These are phyloP conservation scores for Rhizopogon roseolus DNA, from an alignment of 768 basidiomycete genomes.

Conservation along the genomic window DNA sequence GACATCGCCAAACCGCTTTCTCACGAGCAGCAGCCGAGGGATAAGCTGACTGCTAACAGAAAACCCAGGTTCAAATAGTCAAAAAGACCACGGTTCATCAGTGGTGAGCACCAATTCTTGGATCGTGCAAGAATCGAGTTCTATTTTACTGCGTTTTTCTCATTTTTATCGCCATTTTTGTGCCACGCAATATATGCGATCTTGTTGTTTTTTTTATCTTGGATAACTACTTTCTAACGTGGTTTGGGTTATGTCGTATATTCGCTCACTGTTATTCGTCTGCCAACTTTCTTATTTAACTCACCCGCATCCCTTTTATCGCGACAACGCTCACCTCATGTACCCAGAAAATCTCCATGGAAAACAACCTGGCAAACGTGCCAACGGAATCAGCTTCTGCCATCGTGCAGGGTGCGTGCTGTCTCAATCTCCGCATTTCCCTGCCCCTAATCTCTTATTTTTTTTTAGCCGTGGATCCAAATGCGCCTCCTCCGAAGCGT, in stretches of 20 bases:
- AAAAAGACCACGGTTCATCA: constrained; percentile 3
- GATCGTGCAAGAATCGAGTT: constrained; percentile 5
- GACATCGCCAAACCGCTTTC: constrained; percentile 23
- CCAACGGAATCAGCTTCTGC: constrained; percentile 21
- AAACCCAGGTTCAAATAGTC: constrained; percentile 15
- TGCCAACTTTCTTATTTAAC: constrained; percentile 11
- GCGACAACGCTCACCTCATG: constrained; percentile 17
- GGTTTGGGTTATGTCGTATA: constrained; percentile 26
- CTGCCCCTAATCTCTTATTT: constrained; percentile 5
- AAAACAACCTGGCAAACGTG: constrained; percentile 19
- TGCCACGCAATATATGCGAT: constrained; percentile 10
- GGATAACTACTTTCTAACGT: constrained; percentile 28
- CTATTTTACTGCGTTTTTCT: constrained; percentile 12
- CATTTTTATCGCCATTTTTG: constrained; percentile 3
- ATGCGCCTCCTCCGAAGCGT: constrained; percentile 45
- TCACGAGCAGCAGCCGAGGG: constrained; percentile 33
- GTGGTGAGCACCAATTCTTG: constrained; percentile 19
- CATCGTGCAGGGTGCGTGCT: constrained; percentile 20
- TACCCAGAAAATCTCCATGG: constrained; percentile 20
- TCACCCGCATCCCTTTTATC: background rate
- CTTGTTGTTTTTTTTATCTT: constrained; percentile 25
- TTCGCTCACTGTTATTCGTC: constrained; percentile 26
- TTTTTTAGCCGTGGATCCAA: constrained; percentile 20
- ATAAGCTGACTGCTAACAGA: constrained; percentile 25
- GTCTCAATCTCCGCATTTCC: background rate